Evolutionary conservation across 2,329 filamentous ascomycete genomes (phyloP).

Genomic region (Lachnellula cervina): DNA sequence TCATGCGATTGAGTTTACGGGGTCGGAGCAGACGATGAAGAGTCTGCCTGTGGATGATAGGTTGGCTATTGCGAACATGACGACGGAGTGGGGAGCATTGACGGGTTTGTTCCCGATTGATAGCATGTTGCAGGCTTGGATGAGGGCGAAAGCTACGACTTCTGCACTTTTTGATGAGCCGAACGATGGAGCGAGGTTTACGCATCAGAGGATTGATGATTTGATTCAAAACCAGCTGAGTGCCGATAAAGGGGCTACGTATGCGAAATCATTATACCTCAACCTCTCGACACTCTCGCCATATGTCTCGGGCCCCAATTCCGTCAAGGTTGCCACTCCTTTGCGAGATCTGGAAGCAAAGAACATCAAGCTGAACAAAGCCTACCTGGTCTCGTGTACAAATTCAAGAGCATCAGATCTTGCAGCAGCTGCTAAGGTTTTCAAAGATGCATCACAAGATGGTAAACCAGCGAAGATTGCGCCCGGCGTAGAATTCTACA

Average conservation of each 20-base stretch:
- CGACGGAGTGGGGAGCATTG: conserved; percentile 74
- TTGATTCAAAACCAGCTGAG: conserved; percentile 60
- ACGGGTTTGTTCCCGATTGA: conserved; percentile 78
- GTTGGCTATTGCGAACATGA: conserved; percentile 75
- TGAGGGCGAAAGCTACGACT: conserved; percentile 69
- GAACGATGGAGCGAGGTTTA: conserved; percentile 54
- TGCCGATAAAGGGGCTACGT: conserved; percentile 73
- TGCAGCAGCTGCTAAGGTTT: conserved; percentile 75
- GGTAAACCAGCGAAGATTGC: conserved; percentile 67
- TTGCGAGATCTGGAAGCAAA: conserved; percentile 66
- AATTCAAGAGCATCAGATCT: conserved; percentile 81
- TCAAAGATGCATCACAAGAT: conserved; percentile 65
- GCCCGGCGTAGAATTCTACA: conserved; percentile 76
- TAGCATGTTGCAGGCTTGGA: conserved; percentile 63
- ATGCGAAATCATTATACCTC: conserved; percentile 78
- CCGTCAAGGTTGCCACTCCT: conserved; percentile 80
- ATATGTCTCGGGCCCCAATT: conserved; percentile 83
- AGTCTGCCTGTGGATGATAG: conserved; percentile 69
- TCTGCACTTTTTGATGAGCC: conserved; percentile 53
- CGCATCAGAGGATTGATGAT: conserved; percentile 67
- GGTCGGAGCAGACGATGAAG: conserved; percentile 69
- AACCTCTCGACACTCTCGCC: conserved; percentile 80
- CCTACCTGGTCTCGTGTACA: conserved; percentile 86
- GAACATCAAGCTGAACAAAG: conserved; percentile 74
- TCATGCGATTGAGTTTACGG: conserved; percentile 83